These are phyloP conservation scores for Carex parvula DNA, from an alignment of 176 grass and related monocot genomes.

Conservation along the genomic window DNA sequence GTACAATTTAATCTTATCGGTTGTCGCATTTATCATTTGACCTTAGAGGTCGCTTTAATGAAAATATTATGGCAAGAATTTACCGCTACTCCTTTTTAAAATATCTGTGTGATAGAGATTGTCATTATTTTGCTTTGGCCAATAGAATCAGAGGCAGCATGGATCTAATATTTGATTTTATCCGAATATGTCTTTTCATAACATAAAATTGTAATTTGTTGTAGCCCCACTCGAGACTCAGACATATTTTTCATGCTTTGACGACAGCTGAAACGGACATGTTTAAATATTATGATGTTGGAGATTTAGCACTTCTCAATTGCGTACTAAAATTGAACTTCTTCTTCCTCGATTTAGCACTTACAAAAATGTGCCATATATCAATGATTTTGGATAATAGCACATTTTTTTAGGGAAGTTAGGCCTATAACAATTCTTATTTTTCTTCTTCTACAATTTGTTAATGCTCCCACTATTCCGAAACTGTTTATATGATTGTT, in stretches of 20 bases:
- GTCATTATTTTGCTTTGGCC: not conserved
- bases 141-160: not conserved
- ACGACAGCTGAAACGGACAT: not conserved
- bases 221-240: not conserved
- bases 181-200: slow-evolving; percentile 2
- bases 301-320: not conserved
- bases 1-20: too few relatives aligned
- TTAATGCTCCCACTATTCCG: not conserved
- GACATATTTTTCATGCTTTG: not conserved
- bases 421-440: not conserved
- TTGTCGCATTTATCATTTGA: too few relatives aligned
- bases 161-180: not conserved
- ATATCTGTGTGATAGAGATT: not conserved
- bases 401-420: not conserved
- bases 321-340: not conserved
- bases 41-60: not conserved
- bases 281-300: not conserved
- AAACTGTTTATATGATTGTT: not conserved
- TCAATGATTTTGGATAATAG: not conserved
- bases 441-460: not conserved
- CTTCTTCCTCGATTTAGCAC: not conserved
- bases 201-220: not conserved
- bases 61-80: not conserved
- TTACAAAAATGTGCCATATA: not conserved
- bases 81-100: not conserved